Conservation (phyloP, 2,329 filamentous ascomycete species). For the Venturia oleaginea region DNA sequence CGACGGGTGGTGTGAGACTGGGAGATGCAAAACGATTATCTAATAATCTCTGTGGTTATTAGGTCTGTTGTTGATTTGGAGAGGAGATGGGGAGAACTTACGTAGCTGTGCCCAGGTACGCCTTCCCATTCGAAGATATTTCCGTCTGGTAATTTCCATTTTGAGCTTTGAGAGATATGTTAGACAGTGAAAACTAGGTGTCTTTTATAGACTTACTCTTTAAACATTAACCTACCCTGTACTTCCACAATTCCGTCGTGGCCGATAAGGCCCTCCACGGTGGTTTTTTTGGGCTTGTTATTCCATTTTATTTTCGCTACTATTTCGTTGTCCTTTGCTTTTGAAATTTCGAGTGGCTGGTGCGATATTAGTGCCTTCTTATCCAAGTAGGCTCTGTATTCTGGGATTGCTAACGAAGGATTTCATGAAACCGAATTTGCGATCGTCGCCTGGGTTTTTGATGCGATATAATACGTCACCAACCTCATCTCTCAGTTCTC, state of each 20-base stretch:
- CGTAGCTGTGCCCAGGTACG: background rate
- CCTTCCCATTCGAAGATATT: slow-evolving; percentile 6
- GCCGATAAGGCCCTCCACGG: background rate
- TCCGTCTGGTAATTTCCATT: slow-evolving; percentile 5
- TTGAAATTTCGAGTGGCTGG: background rate
- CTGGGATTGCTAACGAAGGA: background rate
- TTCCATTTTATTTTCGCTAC: background rate
- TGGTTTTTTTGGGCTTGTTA: background rate
- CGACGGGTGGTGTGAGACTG: background rate
- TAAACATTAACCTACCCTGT: background rate
- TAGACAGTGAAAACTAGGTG: background rate
- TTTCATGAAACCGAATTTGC: slow-evolving; percentile 6
- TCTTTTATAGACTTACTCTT: background rate
- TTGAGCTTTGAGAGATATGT: background rate
- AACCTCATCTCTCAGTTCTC: background rate
- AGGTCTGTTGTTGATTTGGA: background rate
- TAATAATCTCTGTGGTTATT: background rate
- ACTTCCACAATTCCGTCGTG: background rate
- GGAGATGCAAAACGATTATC: background rate
- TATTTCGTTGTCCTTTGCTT: background rate
- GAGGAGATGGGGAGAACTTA: too few species aligned
- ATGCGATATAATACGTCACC: background rate
- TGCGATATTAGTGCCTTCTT: background rate
- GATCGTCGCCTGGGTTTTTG: background rate
- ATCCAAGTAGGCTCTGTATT: background rate